These are phyloP conservation scores for Solanum appendiculatum DNA, from an alignment of 257 asterid species.

Conservation along the genomic window DNA sequence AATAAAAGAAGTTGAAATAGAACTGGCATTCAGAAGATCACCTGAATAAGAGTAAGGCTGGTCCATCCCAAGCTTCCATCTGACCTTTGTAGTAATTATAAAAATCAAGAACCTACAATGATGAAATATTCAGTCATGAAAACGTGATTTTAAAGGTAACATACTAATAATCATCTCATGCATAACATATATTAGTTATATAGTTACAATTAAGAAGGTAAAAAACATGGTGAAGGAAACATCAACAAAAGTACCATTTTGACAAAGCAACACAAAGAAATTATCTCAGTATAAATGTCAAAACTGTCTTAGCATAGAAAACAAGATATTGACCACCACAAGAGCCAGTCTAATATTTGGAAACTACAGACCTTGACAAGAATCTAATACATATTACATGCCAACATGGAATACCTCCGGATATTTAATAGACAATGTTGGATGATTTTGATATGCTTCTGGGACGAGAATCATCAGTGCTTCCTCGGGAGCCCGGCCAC, in stretches of 20 bases:
- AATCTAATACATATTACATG: neutral
- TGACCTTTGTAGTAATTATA: slow-evolving; percentile 98
- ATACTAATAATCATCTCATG: neutral
- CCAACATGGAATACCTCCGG: slow-evolving; percentile 67
- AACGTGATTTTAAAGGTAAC: neutral
- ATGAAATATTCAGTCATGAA: slow-evolving; percentile 12
- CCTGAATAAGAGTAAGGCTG: slow-evolving; percentile 98
- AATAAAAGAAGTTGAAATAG: neutral
- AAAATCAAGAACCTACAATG: slow-evolving; percentile 69
- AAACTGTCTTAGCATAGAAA: neutral
- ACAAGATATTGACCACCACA: neutral
- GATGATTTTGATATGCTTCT: slow-evolving; percentile 96
- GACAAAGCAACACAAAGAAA: neutral
- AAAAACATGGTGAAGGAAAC: neutral
- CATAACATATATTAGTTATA: neutral
- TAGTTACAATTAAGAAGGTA: neutral
- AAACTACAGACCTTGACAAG: neutral
- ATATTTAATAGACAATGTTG: slow-evolving; percentile 76
- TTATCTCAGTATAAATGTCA: neutral
- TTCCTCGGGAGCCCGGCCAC: slow-evolving; percentile 95
- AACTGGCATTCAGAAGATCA: slow-evolving; percentile 28
- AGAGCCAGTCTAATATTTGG: neutral
- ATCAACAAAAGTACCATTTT: neutral
- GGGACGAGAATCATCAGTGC: slow-evolving; percentile 98
- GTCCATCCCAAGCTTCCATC: slow-evolving; percentile 99